Percentiles rank a stretch among this genome's conserved stretches.
phyloP scores from a whole-genome alignment of 2,329 filamentous ascomycete genomes.

The Xylaria sp. region DNA sequence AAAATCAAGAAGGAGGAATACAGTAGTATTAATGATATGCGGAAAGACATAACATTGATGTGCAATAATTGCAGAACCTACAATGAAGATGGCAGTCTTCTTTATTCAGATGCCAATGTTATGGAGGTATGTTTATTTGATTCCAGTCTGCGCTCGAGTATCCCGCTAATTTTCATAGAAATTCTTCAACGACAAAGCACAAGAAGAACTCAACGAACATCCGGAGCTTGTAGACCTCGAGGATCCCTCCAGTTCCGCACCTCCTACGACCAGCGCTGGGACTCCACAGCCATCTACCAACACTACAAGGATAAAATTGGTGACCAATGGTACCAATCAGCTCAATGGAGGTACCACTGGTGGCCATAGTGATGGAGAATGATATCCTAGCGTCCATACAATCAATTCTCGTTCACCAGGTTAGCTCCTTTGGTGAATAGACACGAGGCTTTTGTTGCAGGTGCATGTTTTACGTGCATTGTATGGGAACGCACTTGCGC shows the following conservation, averaged over 20 bases:
- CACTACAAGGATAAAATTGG: conserved; percentile 75
- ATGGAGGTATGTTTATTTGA: conserved; percentile 77
- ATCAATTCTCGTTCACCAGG: neutral
- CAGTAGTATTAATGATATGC: conserved; percentile 80
- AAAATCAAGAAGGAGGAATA: conserved; percentile 98
- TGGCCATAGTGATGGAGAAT: conserved; percentile 47
- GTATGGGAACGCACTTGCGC: conserved; percentile 29
- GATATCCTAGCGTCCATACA: conserved; percentile 7
- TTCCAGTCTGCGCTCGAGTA: neutral
- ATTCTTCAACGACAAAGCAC: conserved; percentile 64
- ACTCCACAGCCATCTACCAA: conserved; percentile 71
- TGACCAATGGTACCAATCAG: conserved; percentile 47
- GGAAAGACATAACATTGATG: conserved; percentile 82
- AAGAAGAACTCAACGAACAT: conserved; percentile 63
- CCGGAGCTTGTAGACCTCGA: conserved; percentile 67
- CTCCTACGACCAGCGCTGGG: conserved; percentile 66
- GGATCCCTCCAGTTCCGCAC: conserved; percentile 55
- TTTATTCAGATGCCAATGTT: conserved; percentile 90
- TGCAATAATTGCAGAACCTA: conserved; percentile 93
- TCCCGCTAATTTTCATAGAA: conserved; percentile 58
- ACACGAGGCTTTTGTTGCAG: neutral
- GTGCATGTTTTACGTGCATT: conserved; percentile 29
- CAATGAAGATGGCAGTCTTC: conserved; percentile 93
- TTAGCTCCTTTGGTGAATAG: conserved; percentile 4
- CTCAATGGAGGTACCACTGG: conserved; percentile 39